Percentiles rank a stretch among this genome's conserved stretches.
Evolutionary conservation across 164 flowering plant genomes (phyloP).

Genomic region (Vitis rotundifolia): DNA sequence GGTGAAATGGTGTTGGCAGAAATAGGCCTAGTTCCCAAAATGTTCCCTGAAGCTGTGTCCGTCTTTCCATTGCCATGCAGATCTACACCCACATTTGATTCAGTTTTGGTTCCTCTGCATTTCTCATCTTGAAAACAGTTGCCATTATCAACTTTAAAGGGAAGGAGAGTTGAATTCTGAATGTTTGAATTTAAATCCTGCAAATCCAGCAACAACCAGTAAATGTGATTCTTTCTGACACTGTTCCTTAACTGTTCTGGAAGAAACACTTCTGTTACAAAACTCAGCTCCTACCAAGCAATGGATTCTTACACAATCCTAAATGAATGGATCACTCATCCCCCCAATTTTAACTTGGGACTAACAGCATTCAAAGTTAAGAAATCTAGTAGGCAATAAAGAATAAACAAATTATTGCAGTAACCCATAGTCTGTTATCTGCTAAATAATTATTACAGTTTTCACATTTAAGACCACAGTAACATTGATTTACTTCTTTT

Average conservation of each 20-base stretch:
- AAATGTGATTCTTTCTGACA: neutral
- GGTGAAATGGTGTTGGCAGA: constrained; percentile 25
- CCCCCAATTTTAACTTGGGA: neutral
- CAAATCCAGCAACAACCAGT: constrained; percentile 16
- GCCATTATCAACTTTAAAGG: constrained; percentile 17
- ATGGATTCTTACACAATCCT: too few species aligned
- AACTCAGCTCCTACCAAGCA: too few species aligned
- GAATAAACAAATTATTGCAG: neutral
- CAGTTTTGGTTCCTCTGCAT: constrained; percentile 20
- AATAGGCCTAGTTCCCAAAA: constrained; percentile 26
- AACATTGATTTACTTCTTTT: neutral
- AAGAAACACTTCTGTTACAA: too few species aligned
- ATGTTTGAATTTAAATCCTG: constrained; percentile 36
- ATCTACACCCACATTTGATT: constrained; percentile 21
- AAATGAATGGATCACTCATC: neutral
- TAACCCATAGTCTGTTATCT: neutral
- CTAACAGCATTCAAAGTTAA: neutral
- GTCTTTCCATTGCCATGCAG: constrained; percentile 24
- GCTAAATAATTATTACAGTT: neutral
- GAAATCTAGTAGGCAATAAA: constrained; percentile 1
- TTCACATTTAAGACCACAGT: neutral
- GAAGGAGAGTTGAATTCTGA: constrained; percentile 24
- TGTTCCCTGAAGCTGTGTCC: constrained; percentile 22
- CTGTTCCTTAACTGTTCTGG: neutral
- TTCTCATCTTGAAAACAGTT: constrained; percentile 25